Percentiles rank a stretch among this genome's conserved stretches.
phyloP scores from a whole-genome alignment of 306 rosid species.

The Mimosa bimucronata region DNA sequence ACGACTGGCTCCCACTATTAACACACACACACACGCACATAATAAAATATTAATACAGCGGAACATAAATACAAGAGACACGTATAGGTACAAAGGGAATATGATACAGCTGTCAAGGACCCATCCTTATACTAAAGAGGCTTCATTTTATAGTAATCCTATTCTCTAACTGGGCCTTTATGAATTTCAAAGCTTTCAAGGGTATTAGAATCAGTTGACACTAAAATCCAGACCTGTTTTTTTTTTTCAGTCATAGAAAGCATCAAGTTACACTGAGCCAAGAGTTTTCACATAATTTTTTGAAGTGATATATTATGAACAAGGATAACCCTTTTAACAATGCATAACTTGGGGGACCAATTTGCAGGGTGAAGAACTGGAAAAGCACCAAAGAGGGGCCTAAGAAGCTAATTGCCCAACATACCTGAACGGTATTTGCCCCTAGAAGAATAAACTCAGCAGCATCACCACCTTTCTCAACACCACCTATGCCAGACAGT shows the following conservation, averaged over 20 bases:
- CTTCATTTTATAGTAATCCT: neutral
- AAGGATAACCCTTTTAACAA: conserved; percentile 10
- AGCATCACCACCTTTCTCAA: conserved; percentile 90
- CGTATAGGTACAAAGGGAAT: neutral
- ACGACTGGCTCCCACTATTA: neutral
- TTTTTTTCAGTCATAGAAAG: neutral
- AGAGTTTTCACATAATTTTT: neutral
- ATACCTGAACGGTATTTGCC: conserved; percentile 93
- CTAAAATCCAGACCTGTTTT: neutral
- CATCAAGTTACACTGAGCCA: neutral
- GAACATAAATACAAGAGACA: neutral
- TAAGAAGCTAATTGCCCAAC: neutral
- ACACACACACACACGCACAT: too few species aligned
- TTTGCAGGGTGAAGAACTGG: neutral
- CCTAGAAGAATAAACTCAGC: conserved; percentile 97
- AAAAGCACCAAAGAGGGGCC: neutral
- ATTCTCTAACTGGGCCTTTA: neutral
- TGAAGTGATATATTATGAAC: neutral
- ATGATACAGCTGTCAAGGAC: neutral
- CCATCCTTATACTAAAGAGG: neutral
- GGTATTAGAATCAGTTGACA: neutral
- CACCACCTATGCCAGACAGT: conserved; percentile 95
- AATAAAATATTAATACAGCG: neutral
- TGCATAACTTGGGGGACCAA: conserved; percentile 16
- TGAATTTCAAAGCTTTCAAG: neutral